Base-by-base conservation (phyloP, 768 basidiomycete genomes). In the Tricholoma flavovirens region DNA sequence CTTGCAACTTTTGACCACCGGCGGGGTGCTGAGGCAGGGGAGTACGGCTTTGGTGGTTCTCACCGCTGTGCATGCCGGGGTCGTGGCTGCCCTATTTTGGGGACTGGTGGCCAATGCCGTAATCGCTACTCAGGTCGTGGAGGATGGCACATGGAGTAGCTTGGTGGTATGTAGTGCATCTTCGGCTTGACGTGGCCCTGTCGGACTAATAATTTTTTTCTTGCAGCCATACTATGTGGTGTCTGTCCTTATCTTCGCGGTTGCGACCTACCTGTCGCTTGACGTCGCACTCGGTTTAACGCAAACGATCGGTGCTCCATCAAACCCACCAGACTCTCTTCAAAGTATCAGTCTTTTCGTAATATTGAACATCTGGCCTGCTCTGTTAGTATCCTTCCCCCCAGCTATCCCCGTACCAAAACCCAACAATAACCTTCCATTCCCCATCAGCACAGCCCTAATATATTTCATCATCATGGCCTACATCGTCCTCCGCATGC, bases 61-160 rank as follows among this genome's bases (percentile, higher is more conserved):
- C 56, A 83, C 80, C 0, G 88, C 92, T 0, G 75, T 96, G 8
- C 94, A 97, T 60, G 84, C 89, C 1, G 93, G 86, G 3, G 59
- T 86, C 15, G 82, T 94, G 43, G 85, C 83, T 3, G 80, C 86
- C 3, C 71, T 93, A 4, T 95, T 93, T 67, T 93, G 92, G 89
- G 64, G 79, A 6, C 72, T 93, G 60, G 73, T 91, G 52, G 90
- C 79, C 30, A 92, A 90, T 69, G 88, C 79, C 8, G 71, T 92
- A 57, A 80, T 93, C 19, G 84, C 87, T 33, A 90, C 87, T n/a
- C 96, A 98, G 71, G 67, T 94, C 49, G 89, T 98, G 54, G 96
- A 98, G 68, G 96, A 91, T 64, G 96, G 93, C 5, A 90, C 90
- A 0, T 73, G 85, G 32, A 81, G 81, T 61, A 82, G 86, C 56